Base-by-base conservation (phyloP, 768 basidiomycete species). In the Mycena alexandri region DNA sequence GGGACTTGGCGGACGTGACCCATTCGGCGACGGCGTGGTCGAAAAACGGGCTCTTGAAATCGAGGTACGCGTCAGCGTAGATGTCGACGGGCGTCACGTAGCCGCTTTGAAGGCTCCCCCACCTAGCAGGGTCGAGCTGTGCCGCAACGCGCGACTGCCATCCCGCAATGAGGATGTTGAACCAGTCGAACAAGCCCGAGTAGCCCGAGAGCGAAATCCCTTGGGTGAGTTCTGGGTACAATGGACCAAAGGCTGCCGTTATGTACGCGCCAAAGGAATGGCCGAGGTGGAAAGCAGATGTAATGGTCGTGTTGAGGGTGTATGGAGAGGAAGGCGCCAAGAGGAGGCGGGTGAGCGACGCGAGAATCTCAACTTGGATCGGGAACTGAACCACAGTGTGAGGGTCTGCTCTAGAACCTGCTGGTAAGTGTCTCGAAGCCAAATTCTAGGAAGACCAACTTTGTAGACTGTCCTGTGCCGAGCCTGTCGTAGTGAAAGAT, bases 331-430 rank as follows among this genome's bases (percentile, higher is more conserved):
- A 22, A 2, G 58, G 51, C 1, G n/a, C 43, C 2, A 66, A 24
- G 29, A 66, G 57, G 24, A 66, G 65, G 2, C 65, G 65, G 4
- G 65, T 66, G 51, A 66, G 58, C 13, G 65, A 33, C 0, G 65
- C 65, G 10, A 66, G 65, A n/a, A 66, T 66, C n/a, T 66, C 65
- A 41, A 66, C 65, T 52, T 66, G 65, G 50, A 66, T 60, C 10
- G 65, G 43, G 24, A 66, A 60, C 22, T 66, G 65, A 22, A 66
- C 65, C 36, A 66, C 65, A 9, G 9, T 53, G 63, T 64, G 65
- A n/a, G 65, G 65, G 42, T 66, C 65, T 12, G 65, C 65, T 48
- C 65, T 66, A 21, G 8, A 63, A 25, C 7, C 21, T 1, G 33
- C 42, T 11, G 12, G 25, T 41, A 4, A 51, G 48, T 24, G 5